A percentile compares a stretch with the other conserved stretches of the same genome.
Evolutionary conservation across 164 flowering plant genomes (phyloP).

Genomic region (Stephania japonica): DNA sequence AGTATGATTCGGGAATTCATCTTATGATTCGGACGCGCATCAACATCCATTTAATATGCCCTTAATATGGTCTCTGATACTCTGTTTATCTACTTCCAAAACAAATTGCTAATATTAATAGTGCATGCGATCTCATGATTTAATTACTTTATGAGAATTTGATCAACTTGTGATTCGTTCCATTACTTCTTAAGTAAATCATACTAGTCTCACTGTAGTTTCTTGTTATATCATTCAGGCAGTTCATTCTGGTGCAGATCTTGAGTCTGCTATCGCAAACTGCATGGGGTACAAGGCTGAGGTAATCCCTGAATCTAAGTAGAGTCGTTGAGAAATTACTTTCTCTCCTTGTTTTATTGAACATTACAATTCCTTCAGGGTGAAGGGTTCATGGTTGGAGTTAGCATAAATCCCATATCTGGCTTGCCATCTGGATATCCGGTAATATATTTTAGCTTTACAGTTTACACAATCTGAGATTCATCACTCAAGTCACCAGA

Average conservation of each 20-base stretch:
- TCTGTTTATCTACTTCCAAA: not conserved
- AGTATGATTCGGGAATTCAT: not conserved
- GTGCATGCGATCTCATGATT: not conserved
- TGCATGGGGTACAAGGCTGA: slow-evolving; percentile 87
- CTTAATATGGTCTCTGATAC: not conserved
- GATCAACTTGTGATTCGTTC: not conserved
- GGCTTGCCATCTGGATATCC: slow-evolving; percentile 87
- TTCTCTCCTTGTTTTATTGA: slow-evolving; percentile 6
- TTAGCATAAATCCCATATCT: slow-evolving; percentile 74
- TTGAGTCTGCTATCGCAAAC: slow-evolving; percentile 84
- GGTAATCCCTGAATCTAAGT: slow-evolving; percentile 35
- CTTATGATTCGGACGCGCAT: too few relatives aligned
- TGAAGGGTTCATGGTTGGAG: slow-evolving; percentile 97
- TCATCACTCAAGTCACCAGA: not conserved
- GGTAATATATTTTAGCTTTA: slow-evolving; percentile 35
- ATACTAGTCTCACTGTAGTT: not conserved
- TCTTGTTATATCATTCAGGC: slow-evolving; percentile 46
- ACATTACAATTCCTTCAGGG: slow-evolving; percentile 45
- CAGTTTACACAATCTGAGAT: slow-evolving; percentile 6
- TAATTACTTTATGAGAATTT: not conserved
- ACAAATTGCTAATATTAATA: not conserved
- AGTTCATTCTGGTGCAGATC: slow-evolving; percentile 99
- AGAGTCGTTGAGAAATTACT: not conserved
- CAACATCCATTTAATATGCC: not conserved
- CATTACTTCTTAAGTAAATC: not conserved